These are phyloP conservation scores for Discostella stelligeroides DNA, from an alignment of 108 stramenopile species.

Conservation along the genomic window DNA sequence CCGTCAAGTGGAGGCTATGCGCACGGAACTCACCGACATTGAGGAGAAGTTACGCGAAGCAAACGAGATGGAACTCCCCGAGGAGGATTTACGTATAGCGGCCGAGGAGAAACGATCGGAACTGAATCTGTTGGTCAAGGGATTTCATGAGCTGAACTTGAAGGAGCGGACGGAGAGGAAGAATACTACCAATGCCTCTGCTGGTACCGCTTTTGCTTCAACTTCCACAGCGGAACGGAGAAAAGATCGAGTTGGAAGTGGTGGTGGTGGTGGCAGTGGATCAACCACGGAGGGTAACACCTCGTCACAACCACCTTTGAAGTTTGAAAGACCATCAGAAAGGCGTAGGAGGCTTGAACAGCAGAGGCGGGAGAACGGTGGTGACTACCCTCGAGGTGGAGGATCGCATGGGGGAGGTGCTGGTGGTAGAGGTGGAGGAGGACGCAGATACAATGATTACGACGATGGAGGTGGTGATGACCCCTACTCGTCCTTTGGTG, in stretches of 20 bases:
- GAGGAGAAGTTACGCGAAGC: slow-evolving; percentile 58
- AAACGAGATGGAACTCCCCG: slow-evolving; percentile 65
- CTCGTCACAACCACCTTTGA: background rate
- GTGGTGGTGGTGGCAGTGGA: slow-evolving; percentile 6
- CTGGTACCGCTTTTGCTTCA: background rate
- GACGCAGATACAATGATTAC: slow-evolving; percentile 12
- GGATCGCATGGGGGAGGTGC: background rate
- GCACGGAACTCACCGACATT: slow-evolving; percentile 51
- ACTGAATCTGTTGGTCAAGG: slow-evolving; percentile 47
- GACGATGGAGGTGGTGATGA: slow-evolving; percentile 30
- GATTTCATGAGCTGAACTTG: slow-evolving; percentile 41
- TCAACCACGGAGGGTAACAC: background rate
- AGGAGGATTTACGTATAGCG: slow-evolving; percentile 50
- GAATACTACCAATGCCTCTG: background rate
- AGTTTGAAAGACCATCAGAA: slow-evolving; percentile 55
- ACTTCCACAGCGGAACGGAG: background rate
- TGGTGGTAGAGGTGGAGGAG: slow-evolving; percentile 14
- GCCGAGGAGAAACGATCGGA: slow-evolving; percentile 48
- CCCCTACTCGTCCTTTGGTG: slow-evolving; percentile 32
- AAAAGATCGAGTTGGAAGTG: background rate
- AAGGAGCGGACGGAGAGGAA: slow-evolving; percentile 10
- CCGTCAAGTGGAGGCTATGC: slow-evolving; percentile 48
- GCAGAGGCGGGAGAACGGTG: slow-evolving; percentile 30
- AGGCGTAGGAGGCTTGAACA: slow-evolving; percentile 48
- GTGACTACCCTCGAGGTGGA: slow-evolving; percentile 8